Base-by-base conservation (phyloP, 2,329 filamentous ascomycete species). In the Eutypa lata region DNA sequence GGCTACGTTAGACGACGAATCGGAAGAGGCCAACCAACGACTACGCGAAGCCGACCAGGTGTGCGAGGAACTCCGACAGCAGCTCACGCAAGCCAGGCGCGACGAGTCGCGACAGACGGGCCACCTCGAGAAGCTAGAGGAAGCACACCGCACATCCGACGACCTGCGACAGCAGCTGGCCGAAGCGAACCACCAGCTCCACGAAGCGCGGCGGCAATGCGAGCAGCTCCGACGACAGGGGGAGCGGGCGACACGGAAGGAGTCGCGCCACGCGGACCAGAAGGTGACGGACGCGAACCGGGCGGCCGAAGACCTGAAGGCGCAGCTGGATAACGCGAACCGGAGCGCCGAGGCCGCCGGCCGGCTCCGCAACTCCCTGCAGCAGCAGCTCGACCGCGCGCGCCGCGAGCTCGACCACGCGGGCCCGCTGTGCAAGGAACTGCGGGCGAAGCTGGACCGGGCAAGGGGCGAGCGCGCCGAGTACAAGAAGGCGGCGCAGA, bases 371-470 rank as follows among this genome's bases (percentile, higher is more conserved):
- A 71, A 75, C 52, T 67, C 71, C 24, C 60, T 73, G 35, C 60
- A 56, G 57, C 65, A 38, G 55, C 63, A 59, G 63, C 56, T 66
- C 3, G 53, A 61, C 14, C 22, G 51, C 14, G 56, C 60, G 0
- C 64, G 57, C 40, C 54, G 61, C 31, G 62, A 67, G 16, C 58
- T 62, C 2, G 55, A 61, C 40, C 53, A 58, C 4, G 55, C 50
- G 24, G 54, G 55, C 22, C 61, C 70, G 18, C 57, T 71, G 38
- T 70, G 65, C 40, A 67, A 68, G 47, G 67, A 82, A 10, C 76
- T 90, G 16, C 79, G 84, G 10, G 74, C 77, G 50, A 90, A 92
- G 60, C 78, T 95, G 19, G 84, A 89, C 53, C 81, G 86, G 48
- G 82, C 83, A 3, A 86, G 87, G 24, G 83, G 83, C 61, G 86